A percentile compares a stretch with the other conserved stretches of the same genome.
Conservation (phyloP, 345 rosid genomes). For the Hypericum androsaemum region DNA sequence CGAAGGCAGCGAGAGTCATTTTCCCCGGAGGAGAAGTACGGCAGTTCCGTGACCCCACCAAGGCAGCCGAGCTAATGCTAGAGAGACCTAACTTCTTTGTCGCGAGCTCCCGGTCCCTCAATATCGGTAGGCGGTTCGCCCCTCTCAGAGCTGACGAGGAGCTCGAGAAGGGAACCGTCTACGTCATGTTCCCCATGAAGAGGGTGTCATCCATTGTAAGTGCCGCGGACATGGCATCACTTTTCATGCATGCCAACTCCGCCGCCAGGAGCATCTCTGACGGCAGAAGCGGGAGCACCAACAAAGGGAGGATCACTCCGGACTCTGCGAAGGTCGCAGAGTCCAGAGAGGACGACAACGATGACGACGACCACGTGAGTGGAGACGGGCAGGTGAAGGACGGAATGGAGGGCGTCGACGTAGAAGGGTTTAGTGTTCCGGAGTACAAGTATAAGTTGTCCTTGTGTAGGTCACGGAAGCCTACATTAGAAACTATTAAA, state of each 20-base stretch:
- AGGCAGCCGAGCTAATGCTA: constrained; percentile 83
- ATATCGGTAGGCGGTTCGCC: constrained; percentile 47
- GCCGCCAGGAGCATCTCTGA: constrained; percentile 37
- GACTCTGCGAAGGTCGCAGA: constrained; percentile 15
- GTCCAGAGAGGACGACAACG: constrained; percentile 7
- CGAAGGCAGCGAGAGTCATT: constrained; percentile 42
- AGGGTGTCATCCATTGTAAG: constrained; percentile 50
- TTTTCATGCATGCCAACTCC: constrained; percentile 44
- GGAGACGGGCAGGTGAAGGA: constrained; percentile 27
- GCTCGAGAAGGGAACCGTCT: constrained; percentile 47
- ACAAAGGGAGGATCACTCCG: constrained; percentile 10
- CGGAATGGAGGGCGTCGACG: constrained; percentile 47
- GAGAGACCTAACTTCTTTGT: constrained; percentile 76
- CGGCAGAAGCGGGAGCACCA: not conserved
- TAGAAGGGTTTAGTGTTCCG: constrained; percentile 44
- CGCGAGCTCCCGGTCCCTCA: constrained; percentile 53
- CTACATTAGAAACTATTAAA: constrained; percentile 57
- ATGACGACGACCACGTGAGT: not conserved
- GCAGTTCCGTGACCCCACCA: constrained; percentile 39
- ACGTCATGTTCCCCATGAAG: constrained; percentile 69
- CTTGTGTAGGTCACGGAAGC: constrained; percentile 64
- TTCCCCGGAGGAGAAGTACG: constrained; percentile 62
- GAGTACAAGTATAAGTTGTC: constrained; percentile 56
- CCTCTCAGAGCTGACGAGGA: constrained; percentile 79
- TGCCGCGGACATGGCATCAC: constrained; percentile 51